Percentiles rank a stretch among this genome's conserved stretches.
phyloP scores from a whole-genome alignment of 768 basidiomycete species.

The Panellus pusillus region DNA sequence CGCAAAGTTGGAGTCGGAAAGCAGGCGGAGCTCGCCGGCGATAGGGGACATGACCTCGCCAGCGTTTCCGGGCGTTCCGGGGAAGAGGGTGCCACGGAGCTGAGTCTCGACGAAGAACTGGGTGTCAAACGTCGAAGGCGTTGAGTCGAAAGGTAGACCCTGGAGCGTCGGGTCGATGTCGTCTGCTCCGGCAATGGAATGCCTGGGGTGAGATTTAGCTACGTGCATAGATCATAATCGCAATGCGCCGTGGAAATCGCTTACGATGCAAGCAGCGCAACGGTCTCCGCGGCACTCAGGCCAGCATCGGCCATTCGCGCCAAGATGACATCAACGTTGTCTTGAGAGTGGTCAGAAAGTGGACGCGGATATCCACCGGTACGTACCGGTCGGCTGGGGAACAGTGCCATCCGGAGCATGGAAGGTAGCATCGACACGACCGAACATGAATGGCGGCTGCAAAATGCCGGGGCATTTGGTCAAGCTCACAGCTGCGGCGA shows the following conservation, averaged over 20 bases:
- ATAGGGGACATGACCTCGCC: constrained; percentile 16
- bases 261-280: constrained; percentile 28
- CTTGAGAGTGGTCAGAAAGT: constrained; percentile 6
- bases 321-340: constrained; percentile 24
- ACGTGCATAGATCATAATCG: not conserved
- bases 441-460: constrained; percentile 28
- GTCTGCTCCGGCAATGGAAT: constrained; percentile 5
- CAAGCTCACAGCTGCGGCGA: constrained; percentile 30
- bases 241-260: not conserved
- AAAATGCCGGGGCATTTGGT: constrained; percentile 33
- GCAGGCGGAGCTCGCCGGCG: constrained; percentile 16
- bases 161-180: constrained; percentile 1
- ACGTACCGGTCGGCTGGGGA: constrained; percentile 27
- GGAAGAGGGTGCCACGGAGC: constrained; percentile 21
- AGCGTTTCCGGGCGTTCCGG: constrained; percentile 16
- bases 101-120: constrained; percentile 26
- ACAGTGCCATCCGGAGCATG: constrained; percentile 23
- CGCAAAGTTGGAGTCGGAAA: constrained; percentile 13
- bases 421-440: constrained; percentile 24
- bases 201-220: not conserved
- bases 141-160: constrained; percentile 24
- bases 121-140: constrained; percentile 23
- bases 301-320: constrained; percentile 29
- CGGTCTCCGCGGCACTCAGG: constrained; percentile 27
- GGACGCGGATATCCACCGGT: not conserved